These are phyloP conservation scores for Royoungia palumana DNA, from an alignment of 768 basidiomycete species.

Conservation along the genomic window DNA sequence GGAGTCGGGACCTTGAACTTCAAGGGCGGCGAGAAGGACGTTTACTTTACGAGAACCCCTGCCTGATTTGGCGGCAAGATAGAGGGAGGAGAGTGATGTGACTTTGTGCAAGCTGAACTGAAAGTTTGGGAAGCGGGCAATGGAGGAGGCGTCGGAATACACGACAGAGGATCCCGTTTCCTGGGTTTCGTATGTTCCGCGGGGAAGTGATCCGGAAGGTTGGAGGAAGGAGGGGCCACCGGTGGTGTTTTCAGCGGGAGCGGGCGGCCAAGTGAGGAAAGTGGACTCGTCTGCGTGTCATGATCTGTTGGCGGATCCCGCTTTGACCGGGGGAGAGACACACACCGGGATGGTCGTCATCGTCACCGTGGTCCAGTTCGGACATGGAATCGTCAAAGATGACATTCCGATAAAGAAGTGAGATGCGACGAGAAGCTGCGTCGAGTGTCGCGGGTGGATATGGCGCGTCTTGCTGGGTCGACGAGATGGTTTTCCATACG, in stretches of 20 bases:
- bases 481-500: conserved; percentile 43
- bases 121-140: conserved; percentile 69
- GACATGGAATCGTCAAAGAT: conserved; percentile 56
- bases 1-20: conserved; percentile 72
- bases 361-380: conserved; percentile 30
- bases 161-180: conserved; percentile 44
- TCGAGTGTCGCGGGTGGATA: conserved; percentile 55
- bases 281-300: conserved; percentile 43
- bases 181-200: conserved; percentile 39
- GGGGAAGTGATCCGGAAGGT: conserved; percentile 26
- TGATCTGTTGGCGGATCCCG: conserved; percentile 5
- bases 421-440: conserved; percentile 66
- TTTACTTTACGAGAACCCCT: conserved; percentile 49
- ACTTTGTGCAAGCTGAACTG: conserved; percentile 66
- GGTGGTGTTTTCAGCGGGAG: conserved; percentile 27
- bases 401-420: conserved; percentile 64
- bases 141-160: conserved; percentile 68
- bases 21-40: conserved; percentile 63
- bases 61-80: conserved; percentile 26
- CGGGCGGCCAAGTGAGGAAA: conserved; percentile 58
- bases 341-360: conserved; percentile 12
- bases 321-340: conserved; percentile 1
- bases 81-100: conserved; percentile 45
- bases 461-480: conserved; percentile 1
- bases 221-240: conserved; percentile 25